These are phyloP conservation scores for Cucumis melo DNA, from an alignment of 306 rosid genomes.

Conservation along the genomic window DNA sequence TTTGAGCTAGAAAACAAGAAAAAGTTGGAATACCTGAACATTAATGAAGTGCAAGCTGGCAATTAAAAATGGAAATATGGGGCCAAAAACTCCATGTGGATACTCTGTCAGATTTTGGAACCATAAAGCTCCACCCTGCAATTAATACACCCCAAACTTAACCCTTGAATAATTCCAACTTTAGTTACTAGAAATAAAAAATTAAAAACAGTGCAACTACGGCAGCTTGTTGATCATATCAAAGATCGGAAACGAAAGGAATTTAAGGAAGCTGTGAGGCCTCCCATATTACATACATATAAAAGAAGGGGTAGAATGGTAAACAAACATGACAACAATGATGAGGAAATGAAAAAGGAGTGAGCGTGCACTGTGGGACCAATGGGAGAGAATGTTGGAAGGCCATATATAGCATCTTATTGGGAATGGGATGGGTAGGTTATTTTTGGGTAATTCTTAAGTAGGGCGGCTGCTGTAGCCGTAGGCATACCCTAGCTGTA, in stretches of 20 bases:
- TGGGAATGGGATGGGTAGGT: no score
- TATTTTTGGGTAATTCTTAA: no score
- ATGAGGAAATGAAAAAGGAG: no score
- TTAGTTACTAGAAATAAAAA: not conserved
- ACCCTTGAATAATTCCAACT: not conserved
- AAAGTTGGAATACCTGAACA: slow-evolving; percentile 47
- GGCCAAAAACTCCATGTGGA: slow-evolving; percentile 59
- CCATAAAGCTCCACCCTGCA: slow-evolving; percentile 93
- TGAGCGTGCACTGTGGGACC: no score
- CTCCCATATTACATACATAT: no score
- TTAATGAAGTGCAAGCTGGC: slow-evolving; percentile 61
- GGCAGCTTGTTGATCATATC: not conserved
- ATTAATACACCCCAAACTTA: slow-evolving; percentile 10
- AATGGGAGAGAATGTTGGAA: no score
- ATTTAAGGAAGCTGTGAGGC: no score
- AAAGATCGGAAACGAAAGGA: not conserved
- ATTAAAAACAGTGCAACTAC: not conserved
- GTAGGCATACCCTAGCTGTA: no score
- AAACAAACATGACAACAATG: no score
- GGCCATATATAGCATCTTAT: no score
- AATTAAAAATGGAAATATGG: slow-evolving; percentile 60
- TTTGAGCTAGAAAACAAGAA: not conserved
- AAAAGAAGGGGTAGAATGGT: no score
- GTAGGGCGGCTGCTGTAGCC: no score
- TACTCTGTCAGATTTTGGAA: slow-evolving; percentile 69